Percentiles rank a stretch among this genome's conserved stretches.
These are phyloP conservation scores for Tolypocladium sp. DNA, from an alignment of 2,329 filamentous ascomycete genomes.

Conservation along the genomic window DNA sequence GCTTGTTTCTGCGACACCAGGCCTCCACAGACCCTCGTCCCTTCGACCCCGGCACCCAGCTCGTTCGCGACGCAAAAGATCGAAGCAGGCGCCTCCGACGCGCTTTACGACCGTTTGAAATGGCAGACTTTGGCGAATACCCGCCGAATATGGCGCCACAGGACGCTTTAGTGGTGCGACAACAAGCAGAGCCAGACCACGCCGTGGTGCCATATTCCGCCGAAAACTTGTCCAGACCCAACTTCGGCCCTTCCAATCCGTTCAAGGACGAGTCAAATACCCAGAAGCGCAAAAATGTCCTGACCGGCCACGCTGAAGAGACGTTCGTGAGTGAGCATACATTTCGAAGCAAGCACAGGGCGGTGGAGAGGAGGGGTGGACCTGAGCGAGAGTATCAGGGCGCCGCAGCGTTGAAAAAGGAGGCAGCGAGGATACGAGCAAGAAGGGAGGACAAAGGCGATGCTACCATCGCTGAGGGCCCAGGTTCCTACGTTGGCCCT, in stretches of 20 bases:
- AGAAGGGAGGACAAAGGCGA: conserved; percentile 81
- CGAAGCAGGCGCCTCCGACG: not conserved
- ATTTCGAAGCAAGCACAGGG: conserved; percentile 80
- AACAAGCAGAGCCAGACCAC: conserved; percentile 46
- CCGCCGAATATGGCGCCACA: conserved; percentile 58
- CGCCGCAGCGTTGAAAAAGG: conserved; percentile 55
- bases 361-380: conserved; percentile 60
- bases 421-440: conserved; percentile 57
- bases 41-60: not conserved
- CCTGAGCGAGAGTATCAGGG: conserved; percentile 47
- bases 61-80: not conserved
- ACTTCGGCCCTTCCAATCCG: conserved; percentile 63
- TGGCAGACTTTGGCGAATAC: conserved; percentile 55
- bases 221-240: conserved; percentile 58
- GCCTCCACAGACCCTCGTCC: not conserved
- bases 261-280: conserved; percentile 55
- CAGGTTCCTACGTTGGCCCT: conserved; percentile 82
- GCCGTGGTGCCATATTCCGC: conserved; percentile 59
- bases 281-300: conserved; percentile 69
- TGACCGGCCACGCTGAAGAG: conserved; percentile 82
- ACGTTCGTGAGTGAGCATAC: conserved; percentile 83
- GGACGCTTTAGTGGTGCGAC: conserved; percentile 51
- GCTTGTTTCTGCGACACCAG: not conserved
- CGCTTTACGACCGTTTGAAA: conserved; percentile 18
- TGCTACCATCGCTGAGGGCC: conserved; percentile 73